Base-by-base conservation (phyloP, 805 yeast genomes). In the Yamadazyma philogaea region DNA sequence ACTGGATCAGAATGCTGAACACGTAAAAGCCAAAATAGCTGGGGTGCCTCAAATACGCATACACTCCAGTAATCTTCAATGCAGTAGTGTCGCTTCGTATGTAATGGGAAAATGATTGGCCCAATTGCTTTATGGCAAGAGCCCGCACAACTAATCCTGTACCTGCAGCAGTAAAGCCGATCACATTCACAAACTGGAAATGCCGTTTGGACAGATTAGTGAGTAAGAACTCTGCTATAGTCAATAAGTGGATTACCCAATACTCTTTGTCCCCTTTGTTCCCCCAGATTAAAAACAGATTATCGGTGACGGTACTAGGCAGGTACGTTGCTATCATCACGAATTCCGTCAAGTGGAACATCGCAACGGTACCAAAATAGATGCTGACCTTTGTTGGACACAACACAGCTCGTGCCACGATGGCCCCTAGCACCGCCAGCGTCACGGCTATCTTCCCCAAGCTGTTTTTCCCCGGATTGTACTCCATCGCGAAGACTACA, bases 21-120 rank as follows among this genome's bases (percentile, higher is more conserved):
- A 56, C 37, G 47, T 61, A 58, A 44, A 66, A 68, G 30, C 74
- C 74, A 6, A 63, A 36, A 44, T 68, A 68, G 40, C 70, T 61
- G 14, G 74, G 74, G 43, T 68, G 74, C 38, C 73, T 46, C 20
- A 54, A 40, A 45, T 45, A 48, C 6, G 46, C 28, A 43, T 63
- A 68, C n/a, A 65, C 44, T 1, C 74, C 74, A 11, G 36, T 32
- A 10, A 70, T 65, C 20, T 67, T 57, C 26, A 68, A 49, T 35
- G 34, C 37, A 8, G 47, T 48, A 19, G 35, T 36, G 8, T 50
- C 46, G 6, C 62, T 53, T 11, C 48, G 51, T 11, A 68, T 59
- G 38, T 57, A 53, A 48, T 68, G 74, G 30, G 63, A 54, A 41
- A 68, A 68, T 20, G 66, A 59, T 22, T 50, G 49, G 4, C 71